phyloP scores from a whole-genome alignment of 208 protist species.

The Polymyxa betae region DNA sequence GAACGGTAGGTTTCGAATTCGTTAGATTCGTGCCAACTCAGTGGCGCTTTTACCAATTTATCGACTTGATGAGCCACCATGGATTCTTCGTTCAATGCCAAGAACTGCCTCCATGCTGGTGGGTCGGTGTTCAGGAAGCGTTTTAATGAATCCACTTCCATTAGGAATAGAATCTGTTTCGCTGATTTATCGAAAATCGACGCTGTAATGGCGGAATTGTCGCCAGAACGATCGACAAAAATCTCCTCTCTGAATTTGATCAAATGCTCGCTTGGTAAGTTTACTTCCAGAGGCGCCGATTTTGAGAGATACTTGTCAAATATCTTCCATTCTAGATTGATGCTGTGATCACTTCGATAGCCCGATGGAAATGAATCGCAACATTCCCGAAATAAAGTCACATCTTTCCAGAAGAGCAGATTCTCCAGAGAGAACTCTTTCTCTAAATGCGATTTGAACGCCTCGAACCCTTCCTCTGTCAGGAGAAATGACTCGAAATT shows the following conservation, averaged over 20 bases:
- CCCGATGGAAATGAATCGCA: not conserved
- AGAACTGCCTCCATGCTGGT: not conserved
- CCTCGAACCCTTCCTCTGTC: constrained; percentile 7
- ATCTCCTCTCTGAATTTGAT: not conserved
- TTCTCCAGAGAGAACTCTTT: constrained; percentile 15
- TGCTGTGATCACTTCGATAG: not conserved
- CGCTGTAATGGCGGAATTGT: not conserved
- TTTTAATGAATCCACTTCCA: not conserved
- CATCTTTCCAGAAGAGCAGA: constrained; percentile 1
- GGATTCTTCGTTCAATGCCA: too few species aligned
- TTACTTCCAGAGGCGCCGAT: not conserved
- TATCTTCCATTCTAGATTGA: not conserved
- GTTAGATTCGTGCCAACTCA: too few species aligned
- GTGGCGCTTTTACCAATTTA: too few species aligned
- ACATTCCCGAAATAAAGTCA: not conserved
- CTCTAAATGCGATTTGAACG: constrained; percentile 43
- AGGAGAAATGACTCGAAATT: not conserved
- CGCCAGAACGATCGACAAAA: not conserved
- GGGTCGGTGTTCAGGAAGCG: not conserved
- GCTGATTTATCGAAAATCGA: not conserved
- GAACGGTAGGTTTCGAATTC: too few species aligned
- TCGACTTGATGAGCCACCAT: too few species aligned
- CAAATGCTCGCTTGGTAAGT: not conserved
- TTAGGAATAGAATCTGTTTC: not conserved
- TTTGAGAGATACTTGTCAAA: not conserved